Evolutionary conservation across 2,329 filamentous ascomycete genomes (phyloP).

Genomic region (Fusarium secorum): DNA sequence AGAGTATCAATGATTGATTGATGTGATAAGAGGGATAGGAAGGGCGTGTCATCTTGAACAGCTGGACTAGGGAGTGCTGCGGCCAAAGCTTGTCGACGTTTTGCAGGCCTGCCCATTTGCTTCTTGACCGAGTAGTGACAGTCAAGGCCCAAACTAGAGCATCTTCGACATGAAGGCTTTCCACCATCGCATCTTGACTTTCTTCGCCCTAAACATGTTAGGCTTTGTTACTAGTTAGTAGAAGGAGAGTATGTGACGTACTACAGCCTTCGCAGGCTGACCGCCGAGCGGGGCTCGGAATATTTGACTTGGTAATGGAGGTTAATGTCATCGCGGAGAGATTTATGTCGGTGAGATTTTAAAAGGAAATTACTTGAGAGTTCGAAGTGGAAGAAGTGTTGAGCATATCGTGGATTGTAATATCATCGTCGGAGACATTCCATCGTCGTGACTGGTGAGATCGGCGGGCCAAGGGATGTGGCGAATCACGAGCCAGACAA

Average conservation of each 20-base stretch:
- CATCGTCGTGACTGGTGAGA: neutral
- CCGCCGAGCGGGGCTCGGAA: neutral
- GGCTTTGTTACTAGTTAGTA: rapidly evolving
- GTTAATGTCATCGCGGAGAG: neutral
- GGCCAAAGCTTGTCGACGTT: neutral
- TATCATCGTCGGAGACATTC: neutral
- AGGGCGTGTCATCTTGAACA: neutral
- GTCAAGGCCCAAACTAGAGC: rapidly evolving
- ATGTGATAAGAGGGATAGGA: neutral
- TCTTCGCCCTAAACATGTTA: neutral
- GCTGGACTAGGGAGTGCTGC: neutral
- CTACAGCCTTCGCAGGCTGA: slow-evolving; percentile 1
- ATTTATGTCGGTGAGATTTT: neutral
- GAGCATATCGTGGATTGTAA: neutral
- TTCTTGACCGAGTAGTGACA: neutral
- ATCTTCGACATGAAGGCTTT: neutral
- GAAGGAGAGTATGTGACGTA: neutral
- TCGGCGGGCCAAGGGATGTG: neutral
- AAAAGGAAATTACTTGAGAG: neutral
- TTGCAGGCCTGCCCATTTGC: neutral
- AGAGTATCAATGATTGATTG: neutral
- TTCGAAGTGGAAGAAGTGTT: neutral
- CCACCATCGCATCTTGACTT: neutral
- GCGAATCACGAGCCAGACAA: neutral
- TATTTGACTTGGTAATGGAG: neutral